Conservation (phyloP, 257 asterid species). For the Ocimum tenuiflorum region DNA sequence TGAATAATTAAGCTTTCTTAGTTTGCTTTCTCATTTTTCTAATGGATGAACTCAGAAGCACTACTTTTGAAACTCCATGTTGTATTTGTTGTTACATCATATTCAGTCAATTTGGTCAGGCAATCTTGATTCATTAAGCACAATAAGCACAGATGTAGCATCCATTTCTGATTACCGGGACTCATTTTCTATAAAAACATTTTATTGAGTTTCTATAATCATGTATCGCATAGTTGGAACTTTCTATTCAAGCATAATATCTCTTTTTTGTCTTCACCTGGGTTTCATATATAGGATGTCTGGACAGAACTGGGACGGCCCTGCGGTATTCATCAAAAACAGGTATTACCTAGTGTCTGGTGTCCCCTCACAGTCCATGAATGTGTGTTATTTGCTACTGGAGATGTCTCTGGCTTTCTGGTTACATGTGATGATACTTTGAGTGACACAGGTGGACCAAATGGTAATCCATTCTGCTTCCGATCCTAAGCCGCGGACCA, state of each 20-base stretch:
- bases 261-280: background rate
- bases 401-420: background rate
- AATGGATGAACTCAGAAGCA: background rate
- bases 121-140: no score
- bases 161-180: background rate
- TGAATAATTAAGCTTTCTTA: background rate
- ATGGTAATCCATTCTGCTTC: constrained; percentile 87
- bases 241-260: constrained; percentile 3
- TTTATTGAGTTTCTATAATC: background rate
- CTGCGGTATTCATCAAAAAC: constrained; percentile 64
- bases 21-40: background rate
- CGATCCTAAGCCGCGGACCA: constrained; percentile 71
- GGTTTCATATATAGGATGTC: constrained; percentile 48
- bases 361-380: background rate
- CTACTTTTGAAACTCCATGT: background rate
- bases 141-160: background rate
- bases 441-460: constrained; percentile 60
- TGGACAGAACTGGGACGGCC: constrained; percentile 91
- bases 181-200: background rate
- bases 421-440: constrained; percentile 17
- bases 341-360: constrained; percentile 12
- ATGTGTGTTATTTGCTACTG: background rate
- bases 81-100: background rate
- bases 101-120: background rate
- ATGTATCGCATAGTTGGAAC: background rate